Evolutionary conservation across 2,329 filamentous ascomycete species (phyloP), one percentile per base, ranked within the genome.

Genomic region (Pseudonectria buxi): DNA sequence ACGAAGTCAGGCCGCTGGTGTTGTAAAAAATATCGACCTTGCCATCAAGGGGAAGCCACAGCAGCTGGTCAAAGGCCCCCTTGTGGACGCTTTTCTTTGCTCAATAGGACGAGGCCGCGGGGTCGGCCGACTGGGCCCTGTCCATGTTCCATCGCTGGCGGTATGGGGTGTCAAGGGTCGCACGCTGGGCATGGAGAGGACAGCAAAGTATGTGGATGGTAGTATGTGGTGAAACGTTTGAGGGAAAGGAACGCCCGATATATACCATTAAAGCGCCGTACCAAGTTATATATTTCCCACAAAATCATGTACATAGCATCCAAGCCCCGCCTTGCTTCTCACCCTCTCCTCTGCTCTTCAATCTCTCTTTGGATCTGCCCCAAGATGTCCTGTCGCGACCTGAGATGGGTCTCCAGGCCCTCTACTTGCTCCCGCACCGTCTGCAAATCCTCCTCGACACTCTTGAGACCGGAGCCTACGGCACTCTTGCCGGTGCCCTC

Each of bases 361-460:
- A 96, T 83, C 65, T 95, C 81, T 56, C 78, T 71, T 62, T 78
- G 76, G 57, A 96, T 57, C 58, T 86, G 83, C 31, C 83, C 78
- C 52, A 98, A 66, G 22, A 81, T 76, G 46, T 81, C 76, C 62
- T 90, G 78, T 43, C 92, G 73, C 47, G 80, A 79, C 53, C 78
- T 73, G 54, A 95, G 65, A 68, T 98, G 92, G 42, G 71, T 66
- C 67, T 94, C 88, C 47, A 98, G 61, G 1, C 89, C 88, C 47
- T 95, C 88, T 3, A 98, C 81, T 69, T 98, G 90, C 64, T 96
- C 90, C 54, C 77, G 82, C n/a, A 98, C 86, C 30, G 86, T 85
- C 52, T 83, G 76, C 57, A 98, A 75, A 63, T 98, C 92, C 26
- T 94, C 89, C 39, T 77, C 69, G 28, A 95, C 78, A 26, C 81